These are phyloP conservation scores for Rutstroemia sp. DNA, from an alignment of 2,329 filamentous ascomycete genomes.

Conservation along the genomic window DNA sequence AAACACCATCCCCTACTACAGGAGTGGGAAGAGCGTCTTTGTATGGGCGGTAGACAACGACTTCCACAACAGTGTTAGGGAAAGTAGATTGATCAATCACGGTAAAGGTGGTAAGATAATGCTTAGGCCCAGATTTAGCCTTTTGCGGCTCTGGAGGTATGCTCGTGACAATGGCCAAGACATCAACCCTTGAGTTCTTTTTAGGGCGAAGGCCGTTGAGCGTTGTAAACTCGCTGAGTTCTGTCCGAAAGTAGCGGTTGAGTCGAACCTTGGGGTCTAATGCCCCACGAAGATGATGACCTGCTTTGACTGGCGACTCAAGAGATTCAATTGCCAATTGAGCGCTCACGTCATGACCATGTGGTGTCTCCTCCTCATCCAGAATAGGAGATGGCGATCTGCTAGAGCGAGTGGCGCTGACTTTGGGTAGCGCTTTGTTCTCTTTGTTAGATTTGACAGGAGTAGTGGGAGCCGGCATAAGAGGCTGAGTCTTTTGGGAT, in stretches of 20 bases:
- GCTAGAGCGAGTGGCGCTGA: not conserved
- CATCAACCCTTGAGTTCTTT: conserved; percentile 42
- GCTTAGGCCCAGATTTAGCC: conserved; percentile 49
- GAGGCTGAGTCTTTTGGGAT: not conserved
- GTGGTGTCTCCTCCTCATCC: conserved; percentile 16
- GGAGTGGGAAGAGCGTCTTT: conserved; percentile 48
- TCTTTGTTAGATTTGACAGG: conserved; percentile 5
- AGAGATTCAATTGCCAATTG: conserved; percentile 25
- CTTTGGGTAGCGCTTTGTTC: not conserved
- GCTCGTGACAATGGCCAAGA: conserved; percentile 47
- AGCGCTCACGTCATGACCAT: conserved; percentile 27
- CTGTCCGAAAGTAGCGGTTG: conserved; percentile 26
- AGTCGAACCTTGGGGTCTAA: conserved; percentile 22
- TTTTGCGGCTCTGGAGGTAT: conserved; percentile 43
- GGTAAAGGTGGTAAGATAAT: conserved; percentile 52
- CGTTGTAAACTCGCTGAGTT: conserved; percentile 44
- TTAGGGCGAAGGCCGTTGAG: conserved; percentile 46
- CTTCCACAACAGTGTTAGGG: conserved; percentile 43
- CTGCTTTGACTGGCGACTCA: conserved; percentile 19
- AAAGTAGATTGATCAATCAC: conserved; percentile 49
- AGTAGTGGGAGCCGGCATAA: not conserved
- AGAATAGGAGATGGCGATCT: conserved; percentile 16
- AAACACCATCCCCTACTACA: conserved; percentile 47
- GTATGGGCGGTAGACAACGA: conserved; percentile 52
- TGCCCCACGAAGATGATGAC: conserved; percentile 16